phyloP scores from a whole-genome alignment of 352 stramenopile genomes.

The Blastocystis sp. region DNA sequence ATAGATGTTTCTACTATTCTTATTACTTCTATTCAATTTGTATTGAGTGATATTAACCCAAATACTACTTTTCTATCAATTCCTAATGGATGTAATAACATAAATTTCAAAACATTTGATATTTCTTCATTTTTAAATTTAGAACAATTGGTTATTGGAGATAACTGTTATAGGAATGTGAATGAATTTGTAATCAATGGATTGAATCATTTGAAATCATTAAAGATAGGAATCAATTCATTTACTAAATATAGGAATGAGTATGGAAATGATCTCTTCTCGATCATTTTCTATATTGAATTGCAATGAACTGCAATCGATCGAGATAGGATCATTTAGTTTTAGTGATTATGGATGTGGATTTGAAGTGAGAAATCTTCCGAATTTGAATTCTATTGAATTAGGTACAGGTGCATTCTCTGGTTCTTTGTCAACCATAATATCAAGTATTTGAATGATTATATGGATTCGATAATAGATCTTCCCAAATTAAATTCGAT shows the following conservation, averaged over 20 bases:
- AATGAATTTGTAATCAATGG: not conserved
- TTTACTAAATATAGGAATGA: not conserved
- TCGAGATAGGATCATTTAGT: not conserved
- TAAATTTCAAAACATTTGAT: slow-evolving; percentile 58
- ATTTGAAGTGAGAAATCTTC: not conserved
- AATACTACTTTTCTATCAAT: not conserved
- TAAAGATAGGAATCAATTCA: not conserved
- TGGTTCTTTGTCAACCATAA: too few relatives aligned
- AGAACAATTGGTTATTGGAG: slow-evolving; percentile 78
- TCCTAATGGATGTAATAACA: slow-evolving; percentile 63
- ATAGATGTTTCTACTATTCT: too few relatives aligned
- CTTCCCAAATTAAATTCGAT: too few relatives aligned
- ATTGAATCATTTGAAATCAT: not conserved
- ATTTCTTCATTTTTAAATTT: not conserved
- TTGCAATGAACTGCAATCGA: not conserved
- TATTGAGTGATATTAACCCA: too few relatives aligned
- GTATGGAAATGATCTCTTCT: too few relatives aligned
- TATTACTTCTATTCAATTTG: too few relatives aligned
- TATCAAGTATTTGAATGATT: too few relatives aligned
- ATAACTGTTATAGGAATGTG: slow-evolving; percentile 83
- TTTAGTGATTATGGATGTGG: not conserved
- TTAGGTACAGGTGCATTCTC: too few relatives aligned
- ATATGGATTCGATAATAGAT: too few relatives aligned
- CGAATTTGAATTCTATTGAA: not conserved
- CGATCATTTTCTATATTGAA: not conserved